These are phyloP conservation scores for Arctium lappa DNA, from an alignment of 129 eudicot genomes.

Conservation along the genomic window DNA sequence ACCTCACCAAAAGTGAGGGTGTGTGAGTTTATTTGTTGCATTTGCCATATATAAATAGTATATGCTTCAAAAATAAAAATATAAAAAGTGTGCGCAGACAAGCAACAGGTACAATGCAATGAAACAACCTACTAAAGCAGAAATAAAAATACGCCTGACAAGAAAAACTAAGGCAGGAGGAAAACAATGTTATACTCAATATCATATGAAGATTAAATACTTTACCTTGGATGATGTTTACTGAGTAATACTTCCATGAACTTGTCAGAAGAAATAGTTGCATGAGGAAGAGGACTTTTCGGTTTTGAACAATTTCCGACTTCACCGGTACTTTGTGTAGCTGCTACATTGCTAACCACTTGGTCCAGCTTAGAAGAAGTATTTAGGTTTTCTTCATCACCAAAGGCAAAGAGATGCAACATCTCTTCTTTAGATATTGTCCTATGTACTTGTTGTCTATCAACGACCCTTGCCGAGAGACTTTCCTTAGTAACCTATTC, in stretches of 20 bases:
- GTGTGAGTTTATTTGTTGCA: no score
- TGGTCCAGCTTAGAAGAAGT: constrained; percentile 34
- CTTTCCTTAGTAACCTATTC: constrained; percentile 91
- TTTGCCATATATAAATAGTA: no score
- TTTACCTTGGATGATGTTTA: constrained; percentile 75
- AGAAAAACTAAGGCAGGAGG: neutral
- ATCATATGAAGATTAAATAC: neutral
- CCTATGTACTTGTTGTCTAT: constrained; percentile 92
- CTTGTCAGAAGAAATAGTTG: constrained; percentile 61
- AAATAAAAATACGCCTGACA: neutral
- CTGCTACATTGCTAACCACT: constrained; percentile 30
- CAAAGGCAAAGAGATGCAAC: constrained; percentile 82
- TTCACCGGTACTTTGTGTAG: constrained; percentile 16
- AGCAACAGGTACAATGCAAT: neutral
- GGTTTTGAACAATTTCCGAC: constrained; percentile 40
- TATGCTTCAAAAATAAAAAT: no score
- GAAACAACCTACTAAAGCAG: neutral
- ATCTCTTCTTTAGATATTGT: constrained; percentile 98
- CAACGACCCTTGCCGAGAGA: constrained; percentile 97
- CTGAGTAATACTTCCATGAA: constrained; percentile 59
- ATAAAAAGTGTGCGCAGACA: neutral
- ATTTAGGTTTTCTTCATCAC: constrained; percentile 72
- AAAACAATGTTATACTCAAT: neutral
- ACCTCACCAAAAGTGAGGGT: no score
- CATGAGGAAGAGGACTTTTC: constrained; percentile 42